A percentile compares a stretch with the other conserved stretches of the same genome.
Evolutionary conservation across 2,329 filamentous ascomycete genomes (phyloP).

Genomic region (Escovopsis sp.): DNA sequence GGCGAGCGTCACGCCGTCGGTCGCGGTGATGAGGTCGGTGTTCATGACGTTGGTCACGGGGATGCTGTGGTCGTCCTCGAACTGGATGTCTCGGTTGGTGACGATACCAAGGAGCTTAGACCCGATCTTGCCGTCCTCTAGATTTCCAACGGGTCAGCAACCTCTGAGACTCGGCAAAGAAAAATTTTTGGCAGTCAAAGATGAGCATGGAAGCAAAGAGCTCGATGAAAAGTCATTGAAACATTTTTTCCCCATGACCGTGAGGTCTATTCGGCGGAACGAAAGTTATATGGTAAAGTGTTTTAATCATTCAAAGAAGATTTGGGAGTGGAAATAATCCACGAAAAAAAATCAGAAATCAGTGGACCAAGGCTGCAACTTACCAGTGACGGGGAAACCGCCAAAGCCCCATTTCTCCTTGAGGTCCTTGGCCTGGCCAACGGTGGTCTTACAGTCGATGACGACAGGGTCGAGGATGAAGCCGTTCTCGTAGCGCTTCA

Average conservation of each 20-base stretch:
- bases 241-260: conserved; percentile 59
- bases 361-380: conserved; percentile 27
- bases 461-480: conserved; percentile 96
- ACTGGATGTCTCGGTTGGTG: conserved; percentile 95
- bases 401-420: conserved; percentile 99
- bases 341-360: not conserved
- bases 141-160: conserved; percentile 7
- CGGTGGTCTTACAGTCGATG: conserved; percentile 72
- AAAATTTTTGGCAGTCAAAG: too few species aligned
- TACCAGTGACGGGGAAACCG: conserved; percentile 96
- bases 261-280: conserved; percentile 93
- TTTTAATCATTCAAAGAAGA: conserved; percentile 55
- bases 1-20: conserved; percentile 62
- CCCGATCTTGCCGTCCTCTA: conserved; percentile 82
- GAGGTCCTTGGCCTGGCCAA: conserved; percentile 77
- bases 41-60: conserved; percentile 88
- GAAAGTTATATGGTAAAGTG: conserved; percentile 91
- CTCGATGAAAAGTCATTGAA: conserved; percentile 18
- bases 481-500: conserved; percentile 98
- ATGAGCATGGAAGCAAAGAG: conserved; percentile 4
- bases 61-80: conserved; percentile 61
- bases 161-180: too few species aligned
- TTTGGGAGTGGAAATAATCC: not conserved
- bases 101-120: conserved; percentile 96
- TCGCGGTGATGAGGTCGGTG: conserved; percentile 81